Percentiles rank a stretch among this genome's conserved stretches.
Evolutionary conservation across 2,329 filamentous ascomycete genomes (phyloP).

Genomic region (Xylariaceae sp.): DNA sequence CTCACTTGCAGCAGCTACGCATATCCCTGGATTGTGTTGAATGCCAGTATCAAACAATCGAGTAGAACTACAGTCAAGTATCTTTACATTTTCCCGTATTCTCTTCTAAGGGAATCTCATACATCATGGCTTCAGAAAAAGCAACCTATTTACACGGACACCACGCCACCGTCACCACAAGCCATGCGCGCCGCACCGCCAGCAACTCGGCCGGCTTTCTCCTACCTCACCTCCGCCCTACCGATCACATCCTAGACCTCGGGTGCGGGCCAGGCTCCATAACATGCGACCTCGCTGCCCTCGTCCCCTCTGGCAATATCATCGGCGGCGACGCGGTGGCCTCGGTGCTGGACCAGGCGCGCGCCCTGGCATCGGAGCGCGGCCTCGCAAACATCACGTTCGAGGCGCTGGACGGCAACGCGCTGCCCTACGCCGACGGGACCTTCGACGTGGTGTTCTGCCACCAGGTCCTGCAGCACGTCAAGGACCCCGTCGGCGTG

Average conservation of each 20-base stretch:
- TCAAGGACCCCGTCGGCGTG: constrained; percentile 44
- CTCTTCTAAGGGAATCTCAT: too few relatives aligned
- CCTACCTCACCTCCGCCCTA: constrained; percentile 31
- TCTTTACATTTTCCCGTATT: too few relatives aligned
- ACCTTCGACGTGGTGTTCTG: constrained; percentile 57
- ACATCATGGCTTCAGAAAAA: background rate
- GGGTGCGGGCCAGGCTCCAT: constrained; percentile 41
- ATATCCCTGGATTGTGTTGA: too few relatives aligned
- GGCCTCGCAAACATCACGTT: constrained; percentile 20
- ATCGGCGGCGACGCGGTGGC: constrained; percentile 26
- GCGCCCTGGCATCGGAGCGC: constrained; percentile 6
- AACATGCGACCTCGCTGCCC: constrained; percentile 33
- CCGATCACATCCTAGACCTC: constrained; percentile 32
- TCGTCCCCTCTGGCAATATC: constrained; percentile 33
- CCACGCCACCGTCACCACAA: constrained; percentile 15
- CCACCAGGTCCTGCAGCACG: constrained; percentile 55
- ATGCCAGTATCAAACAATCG: too few relatives aligned
- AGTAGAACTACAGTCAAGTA: too few relatives aligned
- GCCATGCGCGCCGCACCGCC: constrained; percentile 18
- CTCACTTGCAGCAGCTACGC: too few relatives aligned
- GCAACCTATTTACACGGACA: constrained; percentile 11
- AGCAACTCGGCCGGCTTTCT: constrained; percentile 23
- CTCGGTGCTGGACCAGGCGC: constrained; percentile 11
- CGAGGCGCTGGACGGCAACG: constrained; percentile 16
- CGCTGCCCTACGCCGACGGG: constrained; percentile 36